Evolutionary conservation across 2,329 filamentous ascomycete species (phyloP), one percentile per base, ranked within the genome.

Genomic region (Talaromyces piceae): DNA sequence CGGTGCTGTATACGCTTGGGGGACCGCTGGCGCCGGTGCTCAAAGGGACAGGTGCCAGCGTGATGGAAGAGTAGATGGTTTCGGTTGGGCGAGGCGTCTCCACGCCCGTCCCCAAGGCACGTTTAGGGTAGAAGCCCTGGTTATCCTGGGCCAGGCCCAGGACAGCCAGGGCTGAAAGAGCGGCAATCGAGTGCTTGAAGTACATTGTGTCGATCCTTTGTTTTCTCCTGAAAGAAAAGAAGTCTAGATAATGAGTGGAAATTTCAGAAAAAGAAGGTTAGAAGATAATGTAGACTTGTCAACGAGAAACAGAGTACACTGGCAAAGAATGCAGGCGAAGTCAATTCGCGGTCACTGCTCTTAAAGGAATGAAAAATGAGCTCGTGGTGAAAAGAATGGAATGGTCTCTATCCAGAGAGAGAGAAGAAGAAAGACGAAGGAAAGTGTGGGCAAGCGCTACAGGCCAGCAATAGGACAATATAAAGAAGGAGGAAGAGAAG

Each of bases 91-190:
- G 16, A 20, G 28, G 39, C 39, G n/a, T 22, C 3, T 25, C 28
- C 12, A 30, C 25, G 27, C 30, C 39, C 5, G 51, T 31, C 23
- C 31, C 41, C 46, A 53, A 26, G 25, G 48, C 31, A 45, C 45
- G 49, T 41, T 58, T 57, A 41, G 55, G 51, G 26, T 63, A 54
- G 50, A 60, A 48, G 31, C 51, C 50, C 51, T 56, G 60, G 53
- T 65, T 58, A 49, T 59, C 57, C 37, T 57, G 59, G 47, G 69
- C 68, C 52, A 70, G 63, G 44, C 61, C 61, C 30, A 66, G 47
- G 30, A 66, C 61, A 50, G 65, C 69, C 49, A 71, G 57, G 45
- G 63, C 62, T 23, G 64, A 65, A 47, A 69, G 57, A 44, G 69
- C 58, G 51, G 61, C 64, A 49, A 69, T 39, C 39, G 66, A 64